phyloP scores from a whole-genome alignment of 768 basidiomycete genomes.

The Trametes cinnabarina region DNA sequence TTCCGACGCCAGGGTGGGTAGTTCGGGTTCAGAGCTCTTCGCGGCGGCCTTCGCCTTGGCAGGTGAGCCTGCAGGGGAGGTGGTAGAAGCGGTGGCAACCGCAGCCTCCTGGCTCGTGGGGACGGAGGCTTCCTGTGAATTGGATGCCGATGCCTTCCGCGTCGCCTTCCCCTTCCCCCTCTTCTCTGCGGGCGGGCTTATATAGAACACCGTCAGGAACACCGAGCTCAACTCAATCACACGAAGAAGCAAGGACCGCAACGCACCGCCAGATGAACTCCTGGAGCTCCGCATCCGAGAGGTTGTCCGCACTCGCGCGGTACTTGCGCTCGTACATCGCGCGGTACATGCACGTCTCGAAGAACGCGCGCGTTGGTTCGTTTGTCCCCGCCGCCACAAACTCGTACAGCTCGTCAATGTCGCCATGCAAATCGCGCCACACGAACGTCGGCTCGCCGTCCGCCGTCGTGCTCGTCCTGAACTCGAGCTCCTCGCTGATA shows the following conservation, averaged over 20 bases:
- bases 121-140: conserved; percentile 11
- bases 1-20: conserved; percentile 34
- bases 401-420: conserved; percentile 91
- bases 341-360: conserved; percentile 91
- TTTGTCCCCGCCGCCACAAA: conserved; percentile 80
- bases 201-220: conserved; percentile 3
- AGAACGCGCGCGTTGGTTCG: conserved; percentile 76
- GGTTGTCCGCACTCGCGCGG: conserved; percentile 64
- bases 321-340: conserved; percentile 97
- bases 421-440: conserved; percentile 91
- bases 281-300: conserved; percentile 64
- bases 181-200: conserved; percentile 23
- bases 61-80: background rate
- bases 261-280: conserved; percentile 83
- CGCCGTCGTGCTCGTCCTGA: conserved; percentile 63
- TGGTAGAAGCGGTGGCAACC: conserved; percentile 15
- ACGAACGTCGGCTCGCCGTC: conserved; percentile 80
- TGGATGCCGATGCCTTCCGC: conserved; percentile 17
- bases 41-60: conserved; percentile 19
- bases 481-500: conserved; percentile 86
- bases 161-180: conserved; percentile 21
- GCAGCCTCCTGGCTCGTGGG: conserved; percentile 16
- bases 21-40: conserved; percentile 16
- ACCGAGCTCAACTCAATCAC: background rate
- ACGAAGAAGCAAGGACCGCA: too few relatives aligned